A percentile compares a stretch with the other conserved stretches of the same genome.
Conservation (phyloP, 2,329 filamentous ascomycete genomes). For the Beauveria bassiana region DNA sequence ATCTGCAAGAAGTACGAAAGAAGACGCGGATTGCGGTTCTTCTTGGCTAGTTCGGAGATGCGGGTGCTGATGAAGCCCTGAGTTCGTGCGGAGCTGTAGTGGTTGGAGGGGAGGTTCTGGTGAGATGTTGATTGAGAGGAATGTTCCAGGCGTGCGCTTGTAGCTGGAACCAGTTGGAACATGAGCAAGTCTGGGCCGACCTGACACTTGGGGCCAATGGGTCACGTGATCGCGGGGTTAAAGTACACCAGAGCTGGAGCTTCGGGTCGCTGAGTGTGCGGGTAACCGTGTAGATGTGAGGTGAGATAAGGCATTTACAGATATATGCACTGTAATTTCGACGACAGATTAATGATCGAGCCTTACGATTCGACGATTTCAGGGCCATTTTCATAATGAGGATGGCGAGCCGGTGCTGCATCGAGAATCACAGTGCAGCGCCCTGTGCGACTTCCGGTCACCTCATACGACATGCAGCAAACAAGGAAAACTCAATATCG, state of each 20-base stretch:
- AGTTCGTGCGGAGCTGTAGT: slow-evolving; percentile 6
- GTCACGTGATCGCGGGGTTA: slow-evolving; percentile 30
- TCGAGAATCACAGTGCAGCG: background rate
- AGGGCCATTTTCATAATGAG: background rate
- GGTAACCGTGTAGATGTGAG: background rate
- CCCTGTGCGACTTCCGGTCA: background rate
- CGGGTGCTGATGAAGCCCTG: background rate
- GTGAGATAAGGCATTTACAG: background rate
- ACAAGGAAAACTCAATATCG: background rate
- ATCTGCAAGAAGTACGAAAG: background rate
- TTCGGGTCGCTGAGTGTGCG: background rate
- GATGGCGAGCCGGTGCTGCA: background rate
- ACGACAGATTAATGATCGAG: background rate
- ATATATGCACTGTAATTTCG: background rate
- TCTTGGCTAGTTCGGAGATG: background rate
- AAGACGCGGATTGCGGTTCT: background rate
- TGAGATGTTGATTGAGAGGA: slow-evolving; percentile 9
- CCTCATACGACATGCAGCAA: background rate
- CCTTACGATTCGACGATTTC: background rate
- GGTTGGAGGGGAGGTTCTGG: slow-evolving; percentile 2
- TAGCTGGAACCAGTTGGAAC: slow-evolving; percentile 4
- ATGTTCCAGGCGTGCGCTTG: slow-evolving; percentile 6
- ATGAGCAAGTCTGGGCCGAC: background rate
- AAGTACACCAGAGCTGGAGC: background rate
- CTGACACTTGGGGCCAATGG: background rate